A percentile compares a stretch with the other conserved stretches of the same genome.
phyloP scores from a whole-genome alignment of 169 alveolate genomes.

The Theileria orientalis region DNA sequence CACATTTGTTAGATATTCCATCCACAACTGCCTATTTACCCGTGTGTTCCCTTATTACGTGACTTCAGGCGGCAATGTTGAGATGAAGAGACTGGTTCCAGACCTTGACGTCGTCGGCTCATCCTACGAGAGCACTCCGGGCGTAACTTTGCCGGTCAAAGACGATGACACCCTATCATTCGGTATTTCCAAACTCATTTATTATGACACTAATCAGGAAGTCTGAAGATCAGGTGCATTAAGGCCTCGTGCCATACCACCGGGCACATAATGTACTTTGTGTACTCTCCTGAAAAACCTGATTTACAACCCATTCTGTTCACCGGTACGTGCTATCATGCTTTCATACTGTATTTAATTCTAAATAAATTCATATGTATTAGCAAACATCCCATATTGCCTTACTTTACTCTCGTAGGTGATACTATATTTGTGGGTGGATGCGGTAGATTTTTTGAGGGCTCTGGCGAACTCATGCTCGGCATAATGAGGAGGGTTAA shows the following conservation, averaged over 20 bases:
- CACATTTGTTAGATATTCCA: neutral
- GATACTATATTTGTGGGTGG: slow-evolving; percentile 94
- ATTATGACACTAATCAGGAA: slow-evolving; percentile 46
- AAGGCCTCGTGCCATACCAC: slow-evolving; percentile 94
- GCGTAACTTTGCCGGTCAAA: slow-evolving; percentile 73
- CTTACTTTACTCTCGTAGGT: slow-evolving; percentile 72
- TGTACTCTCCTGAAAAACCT: slow-evolving; percentile 52
- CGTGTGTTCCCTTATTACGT: neutral
- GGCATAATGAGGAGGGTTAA: slow-evolving; percentile 60
- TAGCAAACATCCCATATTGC: neutral
- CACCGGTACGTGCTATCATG: slow-evolving; percentile 40
- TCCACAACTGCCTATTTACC: neutral
- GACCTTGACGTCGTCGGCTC: slow-evolving; percentile 83
- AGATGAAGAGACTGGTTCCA: slow-evolving; percentile 68
- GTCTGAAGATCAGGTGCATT: slow-evolving; percentile 72
- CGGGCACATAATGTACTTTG: slow-evolving; percentile 90
- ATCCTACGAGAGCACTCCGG: slow-evolving; percentile 85
- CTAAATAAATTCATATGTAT: neutral
- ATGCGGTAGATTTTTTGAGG: slow-evolving; percentile 94
- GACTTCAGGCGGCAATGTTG: slow-evolving; percentile 81
- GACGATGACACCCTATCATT: slow-evolving; percentile 72
- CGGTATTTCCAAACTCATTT: slow-evolving; percentile 9
- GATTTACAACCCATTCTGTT: slow-evolving; percentile 64
- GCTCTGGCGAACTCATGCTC: slow-evolving; percentile 84
- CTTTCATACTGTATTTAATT: neutral